Conservation (phyloP, 208 protist genomes). For the Herpetomonas muscarum region DNA sequence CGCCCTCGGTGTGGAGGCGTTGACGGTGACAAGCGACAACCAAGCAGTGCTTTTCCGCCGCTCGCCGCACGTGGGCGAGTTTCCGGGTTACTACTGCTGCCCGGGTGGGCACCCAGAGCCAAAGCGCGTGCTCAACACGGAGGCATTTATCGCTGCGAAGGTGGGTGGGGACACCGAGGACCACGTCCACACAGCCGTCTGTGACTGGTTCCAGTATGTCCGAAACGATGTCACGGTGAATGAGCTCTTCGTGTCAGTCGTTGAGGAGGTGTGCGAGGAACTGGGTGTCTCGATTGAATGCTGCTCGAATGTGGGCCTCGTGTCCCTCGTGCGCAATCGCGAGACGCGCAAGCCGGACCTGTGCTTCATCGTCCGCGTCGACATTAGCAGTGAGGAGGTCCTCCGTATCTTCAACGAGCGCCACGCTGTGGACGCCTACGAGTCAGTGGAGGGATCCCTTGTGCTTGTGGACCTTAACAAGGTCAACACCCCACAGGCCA, state of each 20-base stretch:
- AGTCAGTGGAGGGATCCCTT: conserved; percentile 28
- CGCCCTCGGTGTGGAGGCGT: conserved; percentile 40
- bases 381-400: conserved; percentile 13
- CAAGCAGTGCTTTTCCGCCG: conserved; percentile 32
- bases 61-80: conserved; percentile 26
- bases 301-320: conserved; percentile 25
- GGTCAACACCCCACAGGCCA: conserved; percentile 3
- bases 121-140: conserved; percentile 16
- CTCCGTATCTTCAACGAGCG: conserved; percentile 22
- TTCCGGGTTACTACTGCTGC: conserved; percentile 37
- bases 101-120: conserved; percentile 46
- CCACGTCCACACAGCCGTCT: not conserved
- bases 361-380: conserved; percentile 28
- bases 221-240: conserved; percentile 8
- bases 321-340: conserved; percentile 23
- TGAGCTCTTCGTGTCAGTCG: conserved; percentile 24
- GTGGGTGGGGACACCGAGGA: not conserved
- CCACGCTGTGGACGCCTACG: conserved; percentile 28
- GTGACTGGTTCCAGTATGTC: conserved; percentile 21
- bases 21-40: conserved; percentile 28
- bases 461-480: conserved; percentile 17
- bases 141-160: not conserved
- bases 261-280: conserved; percentile 40
- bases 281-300: conserved; percentile 14
- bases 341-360: conserved; percentile 29